Conservation (phyloP, 805 yeast species). For the Limtongozyma cylindracea region DNA sequence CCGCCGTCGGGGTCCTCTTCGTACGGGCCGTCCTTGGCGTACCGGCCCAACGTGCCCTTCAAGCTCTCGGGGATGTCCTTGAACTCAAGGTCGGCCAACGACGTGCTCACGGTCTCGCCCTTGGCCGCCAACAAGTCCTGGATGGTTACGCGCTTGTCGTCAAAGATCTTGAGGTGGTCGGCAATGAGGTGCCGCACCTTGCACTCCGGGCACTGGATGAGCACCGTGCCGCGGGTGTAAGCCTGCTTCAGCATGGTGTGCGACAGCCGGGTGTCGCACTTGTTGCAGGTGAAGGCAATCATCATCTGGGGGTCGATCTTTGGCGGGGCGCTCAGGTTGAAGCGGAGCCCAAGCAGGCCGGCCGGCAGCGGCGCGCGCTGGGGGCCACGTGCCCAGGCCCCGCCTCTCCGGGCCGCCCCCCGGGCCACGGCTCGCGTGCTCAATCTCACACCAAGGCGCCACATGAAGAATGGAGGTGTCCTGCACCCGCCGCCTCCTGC, state of each 20-base stretch:
- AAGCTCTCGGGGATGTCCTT: constrained; percentile 39
- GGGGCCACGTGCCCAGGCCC: no score
- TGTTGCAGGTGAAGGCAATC: constrained; percentile 84
- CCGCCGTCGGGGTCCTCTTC: constrained; percentile 1
- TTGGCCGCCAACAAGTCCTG: constrained; percentile 54
- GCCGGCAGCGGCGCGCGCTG: no score
- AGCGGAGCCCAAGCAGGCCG: no score
- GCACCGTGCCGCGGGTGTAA: constrained; percentile 62
- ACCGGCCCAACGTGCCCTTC: constrained; percentile 25
- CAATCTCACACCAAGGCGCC: no score
- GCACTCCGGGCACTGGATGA: constrained; percentile 85
- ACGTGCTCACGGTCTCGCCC: constrained; percentile 49
- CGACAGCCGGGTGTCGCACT: constrained; percentile 60
- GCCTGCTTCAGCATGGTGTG: constrained; percentile 89
- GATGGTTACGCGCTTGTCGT: constrained; percentile 52
- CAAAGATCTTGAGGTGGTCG: constrained; percentile 44
- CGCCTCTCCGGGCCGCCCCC: no score
- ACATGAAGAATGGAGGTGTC: no score
- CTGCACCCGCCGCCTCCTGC: no score
- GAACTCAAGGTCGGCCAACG: constrained; percentile 42
- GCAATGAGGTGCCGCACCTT: constrained; percentile 75
- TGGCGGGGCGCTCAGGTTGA: no score
- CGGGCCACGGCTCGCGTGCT: no score
- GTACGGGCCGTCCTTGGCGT: constrained; percentile 46
- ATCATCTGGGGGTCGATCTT: constrained; percentile 67